phyloP scores from a whole-genome alignment of 495 filamentous ascomycete species.

The Xylaria nigripes region DNA sequence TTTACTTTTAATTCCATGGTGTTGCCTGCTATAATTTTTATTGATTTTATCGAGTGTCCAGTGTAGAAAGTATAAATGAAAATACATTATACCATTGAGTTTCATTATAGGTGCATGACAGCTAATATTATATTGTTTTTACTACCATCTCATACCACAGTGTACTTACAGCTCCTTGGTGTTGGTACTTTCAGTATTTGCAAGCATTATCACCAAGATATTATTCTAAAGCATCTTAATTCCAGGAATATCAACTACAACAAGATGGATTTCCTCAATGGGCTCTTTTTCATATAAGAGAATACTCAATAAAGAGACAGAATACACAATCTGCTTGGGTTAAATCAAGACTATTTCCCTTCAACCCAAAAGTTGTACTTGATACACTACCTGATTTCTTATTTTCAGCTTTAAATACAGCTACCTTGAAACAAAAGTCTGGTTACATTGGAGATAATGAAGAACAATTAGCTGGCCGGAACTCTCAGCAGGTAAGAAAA shows the following conservation, averaged over 20 bases:
- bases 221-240: not conserved
- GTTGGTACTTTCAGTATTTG: not conserved
- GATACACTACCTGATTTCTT: not conserved
- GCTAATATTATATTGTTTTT: not conserved
- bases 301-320: not conserved
- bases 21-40: no score
- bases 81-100: not conserved
- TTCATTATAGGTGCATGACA: not conserved
- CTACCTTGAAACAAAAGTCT: no score
- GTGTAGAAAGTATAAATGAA: no score
- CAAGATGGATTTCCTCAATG: not conserved
- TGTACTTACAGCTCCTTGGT: not conserved
- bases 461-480: no score
- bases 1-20: no score
- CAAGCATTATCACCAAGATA: not conserved
- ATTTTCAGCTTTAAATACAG: not conserved
- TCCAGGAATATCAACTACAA: not conserved
- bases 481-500: no score
- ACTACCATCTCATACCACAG: not conserved
- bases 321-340: not conserved
- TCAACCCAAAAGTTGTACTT: not conserved
- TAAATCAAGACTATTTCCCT: not conserved
- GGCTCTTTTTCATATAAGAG: not conserved
- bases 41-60: no score
- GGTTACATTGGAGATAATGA: no score